A percentile compares a stretch with the other conserved stretches of the same genome.
Conservation (phyloP, 306 rosid species). For the Trifolium fragiferum region DNA sequence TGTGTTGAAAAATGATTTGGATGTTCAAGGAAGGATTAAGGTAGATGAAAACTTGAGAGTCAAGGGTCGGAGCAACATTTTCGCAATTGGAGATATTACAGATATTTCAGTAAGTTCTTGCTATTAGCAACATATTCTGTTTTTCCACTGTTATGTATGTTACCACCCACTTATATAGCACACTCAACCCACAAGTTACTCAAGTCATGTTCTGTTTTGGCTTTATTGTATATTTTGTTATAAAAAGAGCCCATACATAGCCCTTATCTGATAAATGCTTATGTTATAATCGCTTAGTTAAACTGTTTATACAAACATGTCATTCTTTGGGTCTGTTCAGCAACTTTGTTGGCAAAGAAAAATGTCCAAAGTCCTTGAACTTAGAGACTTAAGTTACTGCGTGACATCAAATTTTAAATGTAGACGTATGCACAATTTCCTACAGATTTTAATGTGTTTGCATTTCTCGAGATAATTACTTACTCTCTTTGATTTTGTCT, state of each 20-base stretch:
- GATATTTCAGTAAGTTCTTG: conserved; percentile 63
- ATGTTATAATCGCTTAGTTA: background rate
- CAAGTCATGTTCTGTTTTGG: background rate
- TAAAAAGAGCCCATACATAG: background rate
- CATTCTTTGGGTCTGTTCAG: conserved; percentile 33
- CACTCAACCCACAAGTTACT: conserved; percentile 10
- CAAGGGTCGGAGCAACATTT: conserved; percentile 58
- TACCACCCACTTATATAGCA: conserved; percentile 24
- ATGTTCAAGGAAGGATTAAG: conserved; percentile 61
- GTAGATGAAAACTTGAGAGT: conserved; percentile 73
- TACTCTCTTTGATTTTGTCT: conserved; percentile 19
- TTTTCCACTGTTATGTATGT: conserved; percentile 8
- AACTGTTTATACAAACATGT: background rate
- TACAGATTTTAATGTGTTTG: conserved; percentile 26
- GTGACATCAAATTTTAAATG: conserved; percentile 8
- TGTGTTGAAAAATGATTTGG: conserved; percentile 51
- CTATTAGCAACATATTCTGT: conserved; percentile 5
- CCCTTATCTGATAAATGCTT: background rate
- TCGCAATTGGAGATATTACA: conserved; percentile 84
- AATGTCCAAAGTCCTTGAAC: conserved; percentile 31
- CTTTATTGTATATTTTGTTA: background rate
- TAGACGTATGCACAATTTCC: conserved; percentile 28
- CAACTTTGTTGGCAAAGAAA: background rate
- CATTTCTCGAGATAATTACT: conserved; percentile 14
- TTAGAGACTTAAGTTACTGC: conserved; percentile 15